Evolutionary conservation across 495 filamentous ascomycete genomes (phyloP), one percentile per base, ranked within the genome.

Genomic region (Xylaria venustula): DNA sequence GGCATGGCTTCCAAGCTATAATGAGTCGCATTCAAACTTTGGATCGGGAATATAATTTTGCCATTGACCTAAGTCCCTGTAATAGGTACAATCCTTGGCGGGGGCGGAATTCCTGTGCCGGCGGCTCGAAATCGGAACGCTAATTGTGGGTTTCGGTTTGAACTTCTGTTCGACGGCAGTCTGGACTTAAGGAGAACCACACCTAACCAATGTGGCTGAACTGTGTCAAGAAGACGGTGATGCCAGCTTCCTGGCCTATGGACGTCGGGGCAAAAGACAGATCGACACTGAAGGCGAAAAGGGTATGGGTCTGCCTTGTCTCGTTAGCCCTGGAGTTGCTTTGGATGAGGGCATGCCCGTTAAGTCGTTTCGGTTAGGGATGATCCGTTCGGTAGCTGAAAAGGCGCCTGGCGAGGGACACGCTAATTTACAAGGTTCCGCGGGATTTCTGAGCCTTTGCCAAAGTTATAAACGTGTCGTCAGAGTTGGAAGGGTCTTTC

Each of bases 191-290:
- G 63, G 4, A 69, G 62, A 17, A 77, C 75, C 25, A 82, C 57
- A 51, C 77, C 77, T 15, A 82, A 40, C 81, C 74, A 58, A 80
- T 70, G 62, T 79, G 79, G 46, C 75, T 69, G 48, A 63, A 63
- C 63, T 83, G 79, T 17, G 71, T 77, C 22, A 79, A 68, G 69
- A 83, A 83, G 2, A 77, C 67, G 2, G 72, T 66, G 37, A 78
- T 63, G 7, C 75, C 75, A 23, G 69, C 75, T 34, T 78, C 74
- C 48, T 81, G 63, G 64, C 63, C 73, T 4, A 55, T 46, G 3
- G 55, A 47, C 19, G 50, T 63, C 8, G 78, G 79, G 2, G 30
- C 14, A 61, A 79, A 81, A 9, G 67, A 50, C 17, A 81, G 30
- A 51, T 76, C 71, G 5, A 77, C 73, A 44, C 56, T 73, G 56